A percentile compares a stretch with the other conserved stretches of the same genome.
These are phyloP conservation scores for Candida verbasci DNA, from an alignment of 805 yeast species.

Conservation along the genomic window DNA sequence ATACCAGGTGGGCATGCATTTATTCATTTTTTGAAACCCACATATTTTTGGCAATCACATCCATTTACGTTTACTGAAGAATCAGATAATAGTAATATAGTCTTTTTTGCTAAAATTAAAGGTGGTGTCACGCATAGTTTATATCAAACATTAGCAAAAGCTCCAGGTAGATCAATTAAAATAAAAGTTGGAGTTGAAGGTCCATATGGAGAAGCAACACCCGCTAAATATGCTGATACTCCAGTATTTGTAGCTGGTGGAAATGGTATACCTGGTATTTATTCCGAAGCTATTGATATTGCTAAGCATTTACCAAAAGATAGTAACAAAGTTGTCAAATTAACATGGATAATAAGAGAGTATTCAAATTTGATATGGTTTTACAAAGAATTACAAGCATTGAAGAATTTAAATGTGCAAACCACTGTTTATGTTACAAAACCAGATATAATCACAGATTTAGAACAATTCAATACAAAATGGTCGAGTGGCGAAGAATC, in stretches of 20 bases:
- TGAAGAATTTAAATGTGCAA: conserved; percentile 22
- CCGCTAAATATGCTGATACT: conserved; percentile 46
- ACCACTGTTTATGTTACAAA: conserved; percentile 26
- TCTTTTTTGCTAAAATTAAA: conserved; percentile 32
- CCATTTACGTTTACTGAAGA: conserved; percentile 35
- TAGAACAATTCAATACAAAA: background rate
- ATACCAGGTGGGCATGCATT: conserved; percentile 37
- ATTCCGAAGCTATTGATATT: conserved; percentile 33
- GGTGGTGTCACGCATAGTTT: conserved; percentile 34
- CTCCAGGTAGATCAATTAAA: conserved; percentile 22
- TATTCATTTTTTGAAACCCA: conserved; percentile 36
- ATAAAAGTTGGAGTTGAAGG: conserved; percentile 51
- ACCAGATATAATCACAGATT: conserved; percentile 13
- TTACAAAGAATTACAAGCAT: conserved; percentile 30
- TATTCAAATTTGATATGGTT: conserved; percentile 47
- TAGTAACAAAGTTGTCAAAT: conserved; percentile 24
- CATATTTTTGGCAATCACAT: conserved; percentile 44
- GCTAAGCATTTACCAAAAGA: conserved; percentile 17
- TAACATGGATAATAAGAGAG: conserved; percentile 64
- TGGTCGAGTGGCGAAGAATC: background rate
- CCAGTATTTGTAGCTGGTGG: conserved; percentile 69
- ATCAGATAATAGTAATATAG: conserved; percentile 9
- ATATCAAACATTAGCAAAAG: conserved; percentile 18
- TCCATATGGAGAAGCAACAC: conserved; percentile 58
- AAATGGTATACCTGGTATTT: conserved; percentile 62